Evolutionary conservation across 306 rosid species (phyloP).

Genomic region (Mucuna pruriens): DNA sequence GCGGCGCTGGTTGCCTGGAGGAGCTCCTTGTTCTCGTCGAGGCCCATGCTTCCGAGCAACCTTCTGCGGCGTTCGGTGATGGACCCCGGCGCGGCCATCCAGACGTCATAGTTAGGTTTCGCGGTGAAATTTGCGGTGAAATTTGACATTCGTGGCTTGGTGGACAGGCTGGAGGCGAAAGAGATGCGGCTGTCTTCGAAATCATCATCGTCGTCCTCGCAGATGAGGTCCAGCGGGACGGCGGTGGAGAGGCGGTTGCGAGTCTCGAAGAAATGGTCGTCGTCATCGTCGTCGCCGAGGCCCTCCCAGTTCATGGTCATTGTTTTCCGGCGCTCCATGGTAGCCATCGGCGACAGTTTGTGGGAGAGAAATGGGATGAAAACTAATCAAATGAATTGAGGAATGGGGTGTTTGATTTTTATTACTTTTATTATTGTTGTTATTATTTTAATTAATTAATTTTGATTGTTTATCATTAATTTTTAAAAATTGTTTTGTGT

Average conservation of each 20-base stretch:
- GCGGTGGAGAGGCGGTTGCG: slow-evolving; percentile 55
- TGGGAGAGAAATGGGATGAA: no score
- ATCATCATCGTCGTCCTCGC: slow-evolving; percentile 54
- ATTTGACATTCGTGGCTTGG: not conserved
- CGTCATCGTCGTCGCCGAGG: slow-evolving; percentile 56
- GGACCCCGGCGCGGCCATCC: slow-evolving; percentile 83
- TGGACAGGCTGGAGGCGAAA: slow-evolving; percentile 50
- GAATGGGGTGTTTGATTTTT: not conserved
- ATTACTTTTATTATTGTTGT: not conserved
- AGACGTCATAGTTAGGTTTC: slow-evolving; percentile 58
- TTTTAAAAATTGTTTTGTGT: not conserved
- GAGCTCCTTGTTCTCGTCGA: slow-evolving; percentile 50
- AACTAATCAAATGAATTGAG: not conserved
- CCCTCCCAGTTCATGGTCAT: slow-evolving; percentile 55
- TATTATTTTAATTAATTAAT: not conserved
- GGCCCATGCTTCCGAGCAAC: slow-evolving; percentile 73
- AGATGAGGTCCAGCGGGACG: slow-evolving; percentile 44
- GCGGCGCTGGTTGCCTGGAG: slow-evolving; percentile 29
- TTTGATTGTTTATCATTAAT: not conserved
- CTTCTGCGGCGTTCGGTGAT: slow-evolving; percentile 61
- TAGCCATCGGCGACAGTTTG: slow-evolving; percentile 45
- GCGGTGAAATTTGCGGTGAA: not conserved
- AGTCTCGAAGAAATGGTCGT: slow-evolving; percentile 61
- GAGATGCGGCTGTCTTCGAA: slow-evolving; percentile 65
- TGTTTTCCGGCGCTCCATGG: slow-evolving; percentile 51